Percentiles rank a stretch among this genome's conserved stretches.
Conservation (phyloP, 2,329 filamentous ascomycete genomes). For the Didymellaceae sp. region DNA sequence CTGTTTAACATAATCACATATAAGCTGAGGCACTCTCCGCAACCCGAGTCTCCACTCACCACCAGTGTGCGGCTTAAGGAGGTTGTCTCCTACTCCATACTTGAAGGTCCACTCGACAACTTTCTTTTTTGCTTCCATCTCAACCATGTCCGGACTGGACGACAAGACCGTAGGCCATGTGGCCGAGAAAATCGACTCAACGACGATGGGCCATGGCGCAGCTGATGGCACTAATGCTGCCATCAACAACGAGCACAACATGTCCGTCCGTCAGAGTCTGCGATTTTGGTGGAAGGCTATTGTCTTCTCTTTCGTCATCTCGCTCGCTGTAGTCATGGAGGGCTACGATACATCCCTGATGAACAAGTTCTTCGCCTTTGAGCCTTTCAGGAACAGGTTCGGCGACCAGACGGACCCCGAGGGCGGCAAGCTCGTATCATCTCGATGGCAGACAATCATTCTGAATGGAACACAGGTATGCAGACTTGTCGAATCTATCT, state of each 20-base stretch:
- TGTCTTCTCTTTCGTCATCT: slow-evolving; percentile 80
- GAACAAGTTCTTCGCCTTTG: slow-evolving; percentile 72
- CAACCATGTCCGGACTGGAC: slow-evolving; percentile 16
- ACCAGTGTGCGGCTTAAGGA: slow-evolving; percentile 4
- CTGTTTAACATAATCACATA: slow-evolving; percentile 10
- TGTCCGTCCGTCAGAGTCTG: slow-evolving; percentile 71
- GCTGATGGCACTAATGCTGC: slow-evolving; percentile 30
- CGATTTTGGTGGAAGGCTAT: slow-evolving; percentile 84
- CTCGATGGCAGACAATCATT: slow-evolving; percentile 53
- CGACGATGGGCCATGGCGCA: slow-evolving; percentile 17
- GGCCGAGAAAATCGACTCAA: slow-evolving; percentile 26
- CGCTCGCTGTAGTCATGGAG: slow-evolving; percentile 87
- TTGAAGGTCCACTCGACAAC: neutral
- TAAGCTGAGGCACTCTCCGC: slow-evolving; percentile 12
- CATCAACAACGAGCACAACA: slow-evolving; percentile 53
- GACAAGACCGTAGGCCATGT: slow-evolving; percentile 30
- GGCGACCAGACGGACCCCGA: slow-evolving; percentile 45
- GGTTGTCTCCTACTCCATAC: slow-evolving; percentile 1
- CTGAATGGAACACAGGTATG: slow-evolving; percentile 52
- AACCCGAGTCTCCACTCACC: neutral
- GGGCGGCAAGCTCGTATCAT: slow-evolving; percentile 47
- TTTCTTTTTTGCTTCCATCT: neutral
- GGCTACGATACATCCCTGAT: slow-evolving; percentile 81
- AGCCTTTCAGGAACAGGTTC: slow-evolving; percentile 50
- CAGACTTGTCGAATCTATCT: slow-evolving; percentile 14